A percentile compares a stretch with the other conserved stretches of the same genome.
Conservation (phyloP, 495 filamentous ascomycete genomes). For the Parathielavia hyrcaniae region DNA sequence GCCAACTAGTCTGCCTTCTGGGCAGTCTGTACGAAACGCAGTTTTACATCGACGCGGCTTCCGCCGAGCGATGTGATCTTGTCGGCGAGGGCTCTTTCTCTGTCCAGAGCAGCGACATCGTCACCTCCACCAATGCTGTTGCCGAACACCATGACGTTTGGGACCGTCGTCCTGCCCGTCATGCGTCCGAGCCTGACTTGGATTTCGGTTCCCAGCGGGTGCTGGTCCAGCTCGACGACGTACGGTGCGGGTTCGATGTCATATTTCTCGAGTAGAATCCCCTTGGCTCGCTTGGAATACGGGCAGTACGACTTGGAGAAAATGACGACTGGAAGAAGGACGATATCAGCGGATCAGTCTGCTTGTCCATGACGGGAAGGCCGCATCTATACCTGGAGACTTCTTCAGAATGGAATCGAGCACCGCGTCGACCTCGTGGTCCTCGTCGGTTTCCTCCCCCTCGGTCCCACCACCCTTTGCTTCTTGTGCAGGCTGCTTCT, state of each 20-base stretch:
- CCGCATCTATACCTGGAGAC: conserved; percentile 59
- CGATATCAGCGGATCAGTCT: conserved; percentile 23
- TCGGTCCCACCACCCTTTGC: conserved; percentile 36
- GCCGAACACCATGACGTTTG: conserved; percentile 83
- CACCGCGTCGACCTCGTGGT: conserved; percentile 54
- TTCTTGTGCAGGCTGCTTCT: conserved; percentile 40
- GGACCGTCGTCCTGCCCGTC: conserved; percentile 80
- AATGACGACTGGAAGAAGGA: conserved; percentile 62
- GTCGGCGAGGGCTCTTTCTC: conserved; percentile 58
- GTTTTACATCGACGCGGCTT: conserved; percentile 52
- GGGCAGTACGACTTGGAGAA: conserved; percentile 95
- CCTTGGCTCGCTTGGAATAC: conserved; percentile 74
- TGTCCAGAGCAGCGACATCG: conserved; percentile 69
- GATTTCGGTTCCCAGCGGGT: conserved; percentile 63
- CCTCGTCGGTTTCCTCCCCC: conserved; percentile 49
- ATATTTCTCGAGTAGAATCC: conserved; percentile 74
- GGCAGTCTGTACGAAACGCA: conserved; percentile 29
- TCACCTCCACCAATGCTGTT: conserved; percentile 88
- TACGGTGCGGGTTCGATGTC: conserved; percentile 72
- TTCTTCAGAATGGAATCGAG: conserved; percentile 72
- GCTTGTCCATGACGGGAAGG: background rate
- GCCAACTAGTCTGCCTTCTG: conserved; percentile 16
- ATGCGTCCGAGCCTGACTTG: conserved; percentile 61
- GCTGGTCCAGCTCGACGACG: conserved; percentile 85
- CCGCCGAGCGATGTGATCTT: conserved; percentile 69